phyloP scores from a whole-genome alignment of 2,329 filamentous ascomycete genomes.

The Stagonosporopsis rhizophila region DNA sequence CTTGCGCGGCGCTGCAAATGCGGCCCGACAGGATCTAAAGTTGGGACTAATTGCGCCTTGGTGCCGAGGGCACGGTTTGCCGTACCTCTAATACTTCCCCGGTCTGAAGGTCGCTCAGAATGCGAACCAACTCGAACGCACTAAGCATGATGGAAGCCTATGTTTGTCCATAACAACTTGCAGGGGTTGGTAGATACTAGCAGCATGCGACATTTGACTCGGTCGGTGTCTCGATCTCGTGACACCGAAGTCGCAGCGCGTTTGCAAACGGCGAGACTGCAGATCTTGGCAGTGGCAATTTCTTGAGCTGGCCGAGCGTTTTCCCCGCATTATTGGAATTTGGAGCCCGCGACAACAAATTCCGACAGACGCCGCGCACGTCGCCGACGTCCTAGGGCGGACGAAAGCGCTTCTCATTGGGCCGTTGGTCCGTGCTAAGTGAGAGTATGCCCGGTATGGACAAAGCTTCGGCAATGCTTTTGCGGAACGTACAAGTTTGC shows the following conservation, averaged over 20 bases:
- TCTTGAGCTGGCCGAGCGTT: neutral
- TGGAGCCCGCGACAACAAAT: neutral
- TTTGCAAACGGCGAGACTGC: neutral
- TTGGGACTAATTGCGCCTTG: neutral
- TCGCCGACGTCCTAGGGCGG: neutral
- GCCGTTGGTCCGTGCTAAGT: neutral
- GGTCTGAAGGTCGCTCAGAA: neutral
- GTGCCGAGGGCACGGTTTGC: neutral
- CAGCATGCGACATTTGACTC: neutral
- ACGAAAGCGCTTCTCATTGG: neutral
- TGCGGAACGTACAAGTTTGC: neutral
- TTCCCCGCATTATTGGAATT: slow-evolving; percentile 9
- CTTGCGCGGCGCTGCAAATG: neutral
- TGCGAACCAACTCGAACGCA: neutral
- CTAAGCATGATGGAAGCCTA: neutral
- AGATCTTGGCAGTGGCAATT: neutral
- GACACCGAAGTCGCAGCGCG: neutral
- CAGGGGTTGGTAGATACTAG: neutral
- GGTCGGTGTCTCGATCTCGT: neutral
- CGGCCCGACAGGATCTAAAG: neutral
- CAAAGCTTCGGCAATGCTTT: neutral
- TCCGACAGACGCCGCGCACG: neutral
- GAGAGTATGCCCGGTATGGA: neutral
- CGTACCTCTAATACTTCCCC: neutral
- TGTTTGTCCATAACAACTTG: neutral